Evolutionary conservation across 2,329 filamentous ascomycete genomes (phyloP).

Genomic region (Phialophora expanda): DNA sequence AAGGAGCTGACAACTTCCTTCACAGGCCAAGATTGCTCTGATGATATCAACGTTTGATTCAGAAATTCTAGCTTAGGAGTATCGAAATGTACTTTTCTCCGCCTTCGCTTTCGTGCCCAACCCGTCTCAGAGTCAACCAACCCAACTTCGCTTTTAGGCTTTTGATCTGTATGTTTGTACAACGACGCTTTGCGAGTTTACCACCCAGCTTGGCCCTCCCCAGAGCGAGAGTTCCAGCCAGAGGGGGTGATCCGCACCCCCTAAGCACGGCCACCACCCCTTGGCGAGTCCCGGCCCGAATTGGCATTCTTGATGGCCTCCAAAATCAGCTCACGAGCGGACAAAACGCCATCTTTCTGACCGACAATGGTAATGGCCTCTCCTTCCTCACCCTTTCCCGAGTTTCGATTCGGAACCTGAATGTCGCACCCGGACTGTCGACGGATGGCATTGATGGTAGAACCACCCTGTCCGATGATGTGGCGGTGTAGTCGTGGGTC

Average conservation of each 20-base stretch:
- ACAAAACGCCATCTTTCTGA: constrained; percentile 76
- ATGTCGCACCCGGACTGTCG: constrained; percentile 93
- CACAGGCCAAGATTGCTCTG: background rate
- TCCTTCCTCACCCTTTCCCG: constrained; percentile 58
- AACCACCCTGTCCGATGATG: constrained; percentile 86
- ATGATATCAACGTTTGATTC: background rate
- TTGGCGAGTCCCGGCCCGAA: constrained; percentile 16
- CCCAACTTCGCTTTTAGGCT: background rate
- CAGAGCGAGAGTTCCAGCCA: constrained; percentile 3
- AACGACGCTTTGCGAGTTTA: background rate
- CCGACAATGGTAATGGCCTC: constrained; percentile 93
- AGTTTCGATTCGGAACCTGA: constrained; percentile 84
- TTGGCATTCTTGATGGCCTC: constrained; percentile 73
- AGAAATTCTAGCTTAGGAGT: background rate
- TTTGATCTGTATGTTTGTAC: background rate
- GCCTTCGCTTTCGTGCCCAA: background rate
- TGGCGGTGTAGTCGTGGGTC: constrained; percentile 88
- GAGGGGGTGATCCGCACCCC: background rate
- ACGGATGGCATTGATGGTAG: constrained; percentile 89
- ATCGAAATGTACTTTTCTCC: background rate
- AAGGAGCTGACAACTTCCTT: background rate
- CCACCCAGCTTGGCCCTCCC: background rate
- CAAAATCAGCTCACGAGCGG: constrained; percentile 86
- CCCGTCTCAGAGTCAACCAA: background rate
- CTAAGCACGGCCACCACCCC: constrained; percentile 17